Percentiles rank a stretch among this genome's conserved stretches.
phyloP scores from a whole-genome alignment of 495 filamentous ascomycete genomes.

The Neurospora tetraspora region DNA sequence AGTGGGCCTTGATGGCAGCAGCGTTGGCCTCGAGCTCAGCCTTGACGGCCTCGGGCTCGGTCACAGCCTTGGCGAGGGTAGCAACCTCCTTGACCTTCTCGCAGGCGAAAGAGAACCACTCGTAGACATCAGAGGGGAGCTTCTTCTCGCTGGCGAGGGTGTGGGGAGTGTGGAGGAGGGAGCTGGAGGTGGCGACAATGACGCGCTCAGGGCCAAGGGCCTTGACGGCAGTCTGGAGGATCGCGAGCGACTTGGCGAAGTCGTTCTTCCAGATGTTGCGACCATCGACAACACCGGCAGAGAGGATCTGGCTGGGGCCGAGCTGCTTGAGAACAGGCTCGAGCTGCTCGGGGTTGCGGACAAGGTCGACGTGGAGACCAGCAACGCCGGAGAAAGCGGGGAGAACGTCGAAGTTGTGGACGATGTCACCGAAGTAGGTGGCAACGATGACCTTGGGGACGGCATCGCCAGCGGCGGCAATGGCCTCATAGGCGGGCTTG shows the following conservation, averaged over 20 bases:
- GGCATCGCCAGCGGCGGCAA: constrained; percentile 61
- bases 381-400: constrained; percentile 52
- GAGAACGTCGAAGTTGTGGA: constrained; percentile 93
- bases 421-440: constrained; percentile 98
- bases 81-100: constrained; percentile 91
- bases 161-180: constrained; percentile 95
- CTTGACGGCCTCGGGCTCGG: constrained; percentile 72
- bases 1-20: constrained; percentile 77
- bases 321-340: constrained; percentile 87
- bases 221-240: constrained; percentile 78
- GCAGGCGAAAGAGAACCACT: constrained; percentile 97
- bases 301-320: constrained; percentile 78
- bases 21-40: constrained; percentile 89
- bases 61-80: constrained; percentile 92
- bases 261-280: constrained; percentile 99
- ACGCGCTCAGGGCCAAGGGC: constrained; percentile 93
- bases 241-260: constrained; percentile 81
- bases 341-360: constrained; percentile 95
- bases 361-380: constrained; percentile 87
- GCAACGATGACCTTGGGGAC: constrained; percentile 76
- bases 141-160: constrained; percentile 97
- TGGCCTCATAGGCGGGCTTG: constrained; percentile 91
- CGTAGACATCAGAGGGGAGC: constrained; percentile 77
- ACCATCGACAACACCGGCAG: constrained; percentile 91
- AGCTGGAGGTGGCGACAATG: constrained; percentile 91